Evolutionary conservation across 116 monocot species (phyloP), one percentile per base, ranked within the genome.

Genomic region (Papilionanthe hybrid): DNA sequence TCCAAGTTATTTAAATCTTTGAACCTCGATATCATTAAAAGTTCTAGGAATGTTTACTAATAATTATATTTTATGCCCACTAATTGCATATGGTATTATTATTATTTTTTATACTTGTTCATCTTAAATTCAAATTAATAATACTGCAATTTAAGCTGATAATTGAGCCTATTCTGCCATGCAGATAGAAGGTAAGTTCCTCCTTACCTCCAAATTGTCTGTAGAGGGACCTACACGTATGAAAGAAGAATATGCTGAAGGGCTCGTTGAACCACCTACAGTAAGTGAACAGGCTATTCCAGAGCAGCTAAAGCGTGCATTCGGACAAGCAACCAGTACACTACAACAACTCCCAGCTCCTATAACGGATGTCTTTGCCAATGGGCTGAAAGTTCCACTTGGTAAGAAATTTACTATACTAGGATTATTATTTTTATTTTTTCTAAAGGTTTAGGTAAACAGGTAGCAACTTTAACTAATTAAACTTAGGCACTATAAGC

Each of bases 241-340:
- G 93, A 99, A 93, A 92, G 99, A 99, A 88, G 99, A 99, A 75
- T 99, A 99, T 81, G 76, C 86, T 75, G 99, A 99, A 83, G 95
- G 93, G n/a, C 27, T 90, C 63, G 72, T 99, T 42, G 95, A 95
- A 80, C 82, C 85, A 77, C 94, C 95, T 29, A 85, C 81, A 49
- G 75, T 99, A 56, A 91, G 78, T 77, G 86, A 91, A 65, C 88
- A 87, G 43, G 81, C 99, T 83, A 85, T 97, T 75, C 99, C 99
- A 57, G 89, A 91, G 73, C 95, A 99, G 75, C 79, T 99, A 20
- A 99, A 88, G 75, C 85, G 88, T 60, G 82, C 84, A 48, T 42
- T 91, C 9, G 87, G 82, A 72, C 95, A 95, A 78, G 89, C 86
- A 72, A 78, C 85, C 71, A 85, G 79, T 73, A 65, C 90, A 77